phyloP scores from a whole-genome alignment of 2,329 filamentous ascomycete species.

The Epichloe amarillans region DNA sequence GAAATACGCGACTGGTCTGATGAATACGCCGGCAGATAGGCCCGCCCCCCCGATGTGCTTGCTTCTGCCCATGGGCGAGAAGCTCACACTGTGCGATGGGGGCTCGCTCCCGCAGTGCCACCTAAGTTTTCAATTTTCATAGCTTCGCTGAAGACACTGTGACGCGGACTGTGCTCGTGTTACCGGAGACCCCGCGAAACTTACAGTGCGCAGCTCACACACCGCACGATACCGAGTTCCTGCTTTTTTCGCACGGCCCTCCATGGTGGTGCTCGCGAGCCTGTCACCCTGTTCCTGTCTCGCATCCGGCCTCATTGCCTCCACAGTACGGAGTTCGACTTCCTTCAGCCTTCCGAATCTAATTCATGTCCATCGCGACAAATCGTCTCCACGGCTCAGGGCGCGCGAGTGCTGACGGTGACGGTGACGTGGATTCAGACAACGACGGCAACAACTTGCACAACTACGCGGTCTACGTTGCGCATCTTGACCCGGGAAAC shows the following conservation, averaged over 20 bases:
- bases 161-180: neutral
- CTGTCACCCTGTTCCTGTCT: slow-evolving; percentile 2
- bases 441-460: slow-evolving; percentile 1
- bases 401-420: slow-evolving; percentile 12
- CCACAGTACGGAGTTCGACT: slow-evolving; percentile 1
- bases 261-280: neutral
- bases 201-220: neutral
- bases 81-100: neutral
- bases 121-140: neutral
- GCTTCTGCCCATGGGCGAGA: neutral
- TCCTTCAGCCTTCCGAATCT: slow-evolving; percentile 6
- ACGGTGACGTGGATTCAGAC: slow-evolving; percentile 6
- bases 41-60: neutral
- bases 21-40: slow-evolving; percentile 10
- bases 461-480: neutral
- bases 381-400: slow-evolving; percentile 13
- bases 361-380: slow-evolving; percentile 12
- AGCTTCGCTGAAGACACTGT: neutral
- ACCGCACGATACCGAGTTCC: too few relatives aligned
- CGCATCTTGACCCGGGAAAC: neutral
- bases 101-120: neutral
- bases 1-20: slow-evolving; percentile 16
- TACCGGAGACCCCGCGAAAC: neutral
- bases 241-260: neutral
- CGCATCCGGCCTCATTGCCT: slow-evolving; percentile 4